A percentile compares a stretch with the other conserved stretches of the same genome.
Conservation (phyloP, 2,329 filamentous ascomycete species). For the Xylariaceae sp. region DNA sequence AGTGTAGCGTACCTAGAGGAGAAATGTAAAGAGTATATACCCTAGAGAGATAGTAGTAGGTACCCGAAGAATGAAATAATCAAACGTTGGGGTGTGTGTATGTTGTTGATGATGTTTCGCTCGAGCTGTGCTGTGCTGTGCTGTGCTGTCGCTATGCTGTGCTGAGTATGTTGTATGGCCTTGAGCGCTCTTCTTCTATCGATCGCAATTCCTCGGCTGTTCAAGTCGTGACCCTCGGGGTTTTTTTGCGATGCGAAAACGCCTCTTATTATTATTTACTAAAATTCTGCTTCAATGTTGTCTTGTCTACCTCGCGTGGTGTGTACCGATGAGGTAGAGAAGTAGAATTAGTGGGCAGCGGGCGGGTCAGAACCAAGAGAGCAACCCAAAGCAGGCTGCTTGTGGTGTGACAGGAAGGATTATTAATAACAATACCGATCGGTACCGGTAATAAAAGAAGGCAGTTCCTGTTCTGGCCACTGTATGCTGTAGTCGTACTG, state of each 20-base stretch:
- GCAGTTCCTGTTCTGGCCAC: slow-evolving; percentile 7
- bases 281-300: too few species aligned
- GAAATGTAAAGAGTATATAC: neutral
- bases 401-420: neutral
- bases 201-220: too few species aligned
- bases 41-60: neutral
- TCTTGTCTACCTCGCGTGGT: too few species aligned
- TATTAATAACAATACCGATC: neutral
- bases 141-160: too few species aligned
- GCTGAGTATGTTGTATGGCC: too few species aligned
- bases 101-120: neutral
- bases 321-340: too few species aligned
- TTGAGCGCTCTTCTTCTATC: too few species aligned
- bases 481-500: too few species aligned
- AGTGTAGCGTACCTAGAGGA: too few species aligned
- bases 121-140: slow-evolving; percentile 6
- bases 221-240: too few species aligned
- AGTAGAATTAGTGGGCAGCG: neutral
- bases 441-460: neutral
- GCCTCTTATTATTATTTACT: too few species aligned
- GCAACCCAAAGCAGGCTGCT: slow-evolving; percentile 8
- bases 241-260: too few species aligned
- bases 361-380: neutral
- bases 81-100: neutral
- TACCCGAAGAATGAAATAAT: slow-evolving; percentile 5